Base-by-base conservation (phyloP, 345 rosid species). In the Citrus maxima region DNA sequence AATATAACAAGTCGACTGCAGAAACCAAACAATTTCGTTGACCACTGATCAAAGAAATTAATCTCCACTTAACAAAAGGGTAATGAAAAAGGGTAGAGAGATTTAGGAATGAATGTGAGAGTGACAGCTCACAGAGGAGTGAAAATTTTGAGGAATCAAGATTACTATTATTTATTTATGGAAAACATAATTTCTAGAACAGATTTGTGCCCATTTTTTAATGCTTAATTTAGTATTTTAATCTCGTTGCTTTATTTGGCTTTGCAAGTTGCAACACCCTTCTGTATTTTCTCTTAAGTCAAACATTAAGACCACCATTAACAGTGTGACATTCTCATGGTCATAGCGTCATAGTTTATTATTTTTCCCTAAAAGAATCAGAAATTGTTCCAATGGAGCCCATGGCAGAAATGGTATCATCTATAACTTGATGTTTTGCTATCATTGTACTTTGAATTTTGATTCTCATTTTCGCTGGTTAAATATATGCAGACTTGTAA, bases 401-500 rank as follows among this genome's bases (percentile, higher is more conserved):
- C 76, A n/a, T 25, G 34, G 76, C 54, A 73, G 55, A 73, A 73
- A 58, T 59, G 54, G 67, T 69, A 21, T 37, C 67, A 37, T n/a
- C 55, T 4, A 3, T 14, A 3, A 37, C 24, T 13, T 46, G 12
- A 27, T 42, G 22, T 16, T 54, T 54, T 54, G 6, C 58, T 54
- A 18, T 46, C 51, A 46, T 46, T 13, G 3, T 46, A 12, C 51
- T 46, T 46, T 46, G 51, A 46, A 46, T 46, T 46, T 56, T 79
- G 42, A 30, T 14, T 24, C 66, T 69, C 35, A 63, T 51, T 61
- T 60, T 64, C 49, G 49, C 49, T 34, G 32, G n/a, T 59, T 14
- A 22, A 34, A 60, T 35, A 21, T 54, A 9, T 64, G 77, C 79
- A 80, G 83, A 64, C 59, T 22, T 71, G 60, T 65, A 37, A 10